Evolutionary conservation across 306 rosid species (phyloP).

Genomic region (Trichosanthes truncata): DNA sequence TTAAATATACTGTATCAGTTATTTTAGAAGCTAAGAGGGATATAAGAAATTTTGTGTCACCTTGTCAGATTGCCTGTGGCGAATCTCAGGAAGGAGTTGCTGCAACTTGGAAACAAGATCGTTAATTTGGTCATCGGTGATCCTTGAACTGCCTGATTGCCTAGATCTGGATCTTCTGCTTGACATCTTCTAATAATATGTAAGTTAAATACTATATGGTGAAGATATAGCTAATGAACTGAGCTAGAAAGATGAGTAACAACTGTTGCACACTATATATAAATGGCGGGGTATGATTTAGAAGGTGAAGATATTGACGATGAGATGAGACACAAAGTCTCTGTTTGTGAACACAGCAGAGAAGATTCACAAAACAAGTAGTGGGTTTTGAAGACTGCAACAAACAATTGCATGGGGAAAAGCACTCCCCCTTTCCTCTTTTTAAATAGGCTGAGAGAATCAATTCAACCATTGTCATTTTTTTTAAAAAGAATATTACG

Average conservation of each 20-base stretch:
- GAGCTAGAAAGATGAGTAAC: too few relatives aligned
- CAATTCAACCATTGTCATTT: not conserved
- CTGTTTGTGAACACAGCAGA: too few relatives aligned
- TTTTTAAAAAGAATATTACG: too few relatives aligned
- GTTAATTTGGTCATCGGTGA: constrained; percentile 88
- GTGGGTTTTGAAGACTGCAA: not conserved
- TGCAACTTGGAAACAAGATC: constrained; percentile 93
- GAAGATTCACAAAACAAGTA: not conserved
- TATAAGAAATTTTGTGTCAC: too few relatives aligned
- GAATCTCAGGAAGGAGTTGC: constrained; percentile 95
- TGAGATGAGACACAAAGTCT: not conserved
- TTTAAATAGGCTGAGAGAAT: constrained; percentile 4
- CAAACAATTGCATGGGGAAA: constrained; percentile 14
- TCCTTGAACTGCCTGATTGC: constrained; percentile 66
- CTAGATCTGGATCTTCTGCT: constrained; percentile 19
- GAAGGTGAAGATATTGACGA: not conserved
- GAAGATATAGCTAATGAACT: not conserved
- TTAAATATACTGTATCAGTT: too few relatives aligned
- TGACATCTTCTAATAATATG: too few relatives aligned
- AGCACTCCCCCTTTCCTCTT: not conserved
- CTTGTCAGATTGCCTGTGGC: constrained; percentile 69
- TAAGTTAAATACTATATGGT: too few relatives aligned
- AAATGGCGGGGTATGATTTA: not conserved
- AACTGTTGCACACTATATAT: not conserved
- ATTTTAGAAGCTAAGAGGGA: too few relatives aligned